Base-by-base conservation (phyloP, 106 monocot species). In the Iris macrosiphon region DNA sequence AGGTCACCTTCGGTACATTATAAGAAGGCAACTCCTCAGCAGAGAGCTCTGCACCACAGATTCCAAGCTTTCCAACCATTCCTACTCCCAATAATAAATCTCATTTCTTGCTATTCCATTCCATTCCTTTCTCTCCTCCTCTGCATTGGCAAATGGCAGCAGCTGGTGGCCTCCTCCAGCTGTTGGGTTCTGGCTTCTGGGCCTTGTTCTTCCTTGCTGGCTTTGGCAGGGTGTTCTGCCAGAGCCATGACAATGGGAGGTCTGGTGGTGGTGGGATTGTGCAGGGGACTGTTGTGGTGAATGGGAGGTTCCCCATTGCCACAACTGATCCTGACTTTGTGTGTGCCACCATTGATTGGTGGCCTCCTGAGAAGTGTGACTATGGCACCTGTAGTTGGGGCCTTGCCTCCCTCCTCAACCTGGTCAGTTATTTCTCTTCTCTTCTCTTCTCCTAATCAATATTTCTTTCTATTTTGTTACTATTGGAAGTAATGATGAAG, bases 321-420 rank as follows among this genome's bases (percentile, higher is more conserved):
- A 38, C 32, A 2, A 85, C 85, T 1, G 86, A 90, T 52, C 69
- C 69, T 3, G 77, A 83, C 55, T 96, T 90, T 48, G 49, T 96
- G 15, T 96, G 96, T 46, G 86, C 96, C 35, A 96, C 96, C 5
- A 42, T 96, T 57, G 96, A 96, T 40, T 96, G 96, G 96, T 96
- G 96, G 96, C 89, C 96, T 24, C 96, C 96, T 31, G 90, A 86
- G 41, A 96, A 89, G 53, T 96, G 96, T 44, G 96, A 96, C 60
- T 90, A 96, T 49, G 96, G 96, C 16, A 83, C 90, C 20, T 96
- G 96, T 54, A 72, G 77, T 57, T 96, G 96, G 96, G 89, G 86
- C 16, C 71, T 69, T 6, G 79, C 96, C 46, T 86, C 85, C 26
- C 12, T 96, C 52, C 90, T 96, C 58, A 96, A 90, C 63, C 63